A percentile compares a stretch with the other conserved stretches of the same genome.
Evolutionary conservation across 176 grass and related monocot genomes (phyloP).

Genomic region (Oryza longistaminata): DNA sequence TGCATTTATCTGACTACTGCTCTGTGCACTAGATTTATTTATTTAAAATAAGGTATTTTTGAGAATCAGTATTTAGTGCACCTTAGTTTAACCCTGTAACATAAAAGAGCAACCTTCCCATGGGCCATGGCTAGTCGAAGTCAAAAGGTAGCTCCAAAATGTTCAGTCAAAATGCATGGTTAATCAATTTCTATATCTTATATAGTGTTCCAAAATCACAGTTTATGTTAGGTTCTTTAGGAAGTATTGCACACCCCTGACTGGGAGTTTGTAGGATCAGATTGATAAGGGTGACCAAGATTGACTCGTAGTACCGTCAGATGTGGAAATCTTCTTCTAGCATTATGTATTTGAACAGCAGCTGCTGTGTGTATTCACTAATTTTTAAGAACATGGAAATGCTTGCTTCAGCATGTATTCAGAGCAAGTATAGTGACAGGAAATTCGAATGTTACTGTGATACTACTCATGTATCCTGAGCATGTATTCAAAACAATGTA

Average conservation of each 20-base stretch:
- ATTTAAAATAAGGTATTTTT: not conserved
- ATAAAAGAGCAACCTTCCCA: not conserved
- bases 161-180: not conserved
- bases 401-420: not conserved
- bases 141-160: not conserved
- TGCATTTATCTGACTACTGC: conserved; percentile 11
- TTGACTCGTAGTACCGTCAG: not conserved
- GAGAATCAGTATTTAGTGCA: not conserved
- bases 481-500: not conserved
- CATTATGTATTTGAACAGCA: conserved; percentile 27
- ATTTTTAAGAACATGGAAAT: not conserved
- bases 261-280: too few species aligned
- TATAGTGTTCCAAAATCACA: not conserved
- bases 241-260: too few species aligned
- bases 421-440: not conserved
- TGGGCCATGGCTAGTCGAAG: not conserved
- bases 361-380: not conserved
- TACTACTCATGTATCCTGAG: not conserved
- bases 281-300: not conserved
- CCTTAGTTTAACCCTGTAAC: not conserved
- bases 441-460: not conserved
- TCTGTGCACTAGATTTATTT: conserved; percentile 11
- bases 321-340: not conserved
- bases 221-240: not conserved
- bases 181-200: too few species aligned